These are phyloP conservation scores for Puccinia polysora DNA, from an alignment of 1,284 basidiomycete genomes.

Conservation along the genomic window DNA sequence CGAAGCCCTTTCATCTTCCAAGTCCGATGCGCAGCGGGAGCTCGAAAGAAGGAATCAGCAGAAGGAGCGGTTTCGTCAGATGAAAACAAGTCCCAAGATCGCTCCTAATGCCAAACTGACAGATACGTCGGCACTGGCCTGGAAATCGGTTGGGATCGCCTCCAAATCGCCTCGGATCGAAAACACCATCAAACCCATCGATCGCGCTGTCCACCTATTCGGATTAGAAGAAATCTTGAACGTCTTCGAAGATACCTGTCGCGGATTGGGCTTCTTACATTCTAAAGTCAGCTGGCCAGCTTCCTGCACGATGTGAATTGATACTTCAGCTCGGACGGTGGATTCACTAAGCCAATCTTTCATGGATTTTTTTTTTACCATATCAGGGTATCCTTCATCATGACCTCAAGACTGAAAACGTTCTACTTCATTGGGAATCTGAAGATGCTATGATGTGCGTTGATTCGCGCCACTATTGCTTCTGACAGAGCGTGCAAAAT, in stretches of 20 bases:
- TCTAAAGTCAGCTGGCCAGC: constrained; percentile 44
- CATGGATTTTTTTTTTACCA: neutral
- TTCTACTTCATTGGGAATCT: constrained; percentile 77
- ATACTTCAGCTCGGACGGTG: neutral
- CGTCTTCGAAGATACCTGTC: constrained; percentile 49
- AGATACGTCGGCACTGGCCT: neutral
- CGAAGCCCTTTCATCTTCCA: neutral
- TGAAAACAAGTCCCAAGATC: neutral
- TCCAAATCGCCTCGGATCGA: neutral
- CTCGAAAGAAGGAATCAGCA: neutral
- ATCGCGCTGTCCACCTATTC: constrained; percentile 48
- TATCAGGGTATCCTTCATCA: constrained; percentile 65
- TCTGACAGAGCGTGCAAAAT: no score
- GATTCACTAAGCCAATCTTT: neutral
- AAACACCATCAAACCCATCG: constrained; percentile 29
- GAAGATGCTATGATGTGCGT: constrained; percentile 71
- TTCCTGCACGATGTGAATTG: neutral
- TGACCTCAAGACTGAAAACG: constrained; percentile 87
- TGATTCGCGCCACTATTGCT: neutral
- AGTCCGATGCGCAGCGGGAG: neutral
- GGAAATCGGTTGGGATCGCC: neutral
- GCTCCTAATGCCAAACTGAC: neutral
- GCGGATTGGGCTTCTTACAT: constrained; percentile 51
- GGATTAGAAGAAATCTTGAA: constrained; percentile 50
- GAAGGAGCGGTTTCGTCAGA: constrained; percentile 24